Percentiles rank a stretch among this genome's conserved stretches.
These are phyloP conservation scores for Candida gigantensis DNA, from an alignment of 1,139 yeast species.

Conservation along the genomic window DNA sequence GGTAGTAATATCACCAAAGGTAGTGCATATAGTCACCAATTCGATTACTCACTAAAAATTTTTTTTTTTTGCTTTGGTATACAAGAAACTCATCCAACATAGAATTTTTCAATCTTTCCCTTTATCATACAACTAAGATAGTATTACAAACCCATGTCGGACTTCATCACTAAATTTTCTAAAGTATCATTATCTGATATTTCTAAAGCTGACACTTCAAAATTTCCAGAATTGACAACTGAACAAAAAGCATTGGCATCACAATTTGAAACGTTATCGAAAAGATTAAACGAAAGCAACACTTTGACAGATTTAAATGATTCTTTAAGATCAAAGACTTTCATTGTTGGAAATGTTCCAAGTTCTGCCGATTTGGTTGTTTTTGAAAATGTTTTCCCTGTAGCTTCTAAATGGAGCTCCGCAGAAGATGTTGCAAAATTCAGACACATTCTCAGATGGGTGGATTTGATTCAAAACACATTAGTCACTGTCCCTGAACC, in stretches of 20 bases:
- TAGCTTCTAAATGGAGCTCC: conserved; percentile 56
- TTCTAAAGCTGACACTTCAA: conserved; percentile 25
- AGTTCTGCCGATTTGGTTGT: conserved; percentile 68
- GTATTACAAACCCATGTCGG: conserved; percentile 43
- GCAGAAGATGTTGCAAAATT: conserved; percentile 53
- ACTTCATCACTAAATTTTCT: conserved; percentile 41
- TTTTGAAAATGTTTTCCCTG: conserved; percentile 63
- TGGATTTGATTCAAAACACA: conserved; percentile 76
- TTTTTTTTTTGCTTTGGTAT: too few species aligned
- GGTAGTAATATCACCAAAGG: too few species aligned
- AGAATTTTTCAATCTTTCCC: too few species aligned
- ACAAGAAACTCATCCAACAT: too few species aligned
- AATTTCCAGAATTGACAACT: conserved; percentile 38
- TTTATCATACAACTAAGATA: too few species aligned
- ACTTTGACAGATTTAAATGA: conserved; percentile 65
- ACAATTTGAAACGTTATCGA: conserved; percentile 77
- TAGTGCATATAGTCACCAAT: too few species aligned
- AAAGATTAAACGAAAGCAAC: conserved; percentile 56
- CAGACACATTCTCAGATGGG: conserved; percentile 93
- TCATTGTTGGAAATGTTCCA: conserved; percentile 64
- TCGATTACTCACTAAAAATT: too few species aligned
- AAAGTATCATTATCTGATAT: conserved; percentile 32
- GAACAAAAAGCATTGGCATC: conserved; percentile 72
- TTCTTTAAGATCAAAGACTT: conserved; percentile 67
- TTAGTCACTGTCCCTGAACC: conserved; percentile 54